Evolutionary conservation across 208 protist genomes (phyloP).

Genomic region (Acanthamoeba triangularis): DNA sequence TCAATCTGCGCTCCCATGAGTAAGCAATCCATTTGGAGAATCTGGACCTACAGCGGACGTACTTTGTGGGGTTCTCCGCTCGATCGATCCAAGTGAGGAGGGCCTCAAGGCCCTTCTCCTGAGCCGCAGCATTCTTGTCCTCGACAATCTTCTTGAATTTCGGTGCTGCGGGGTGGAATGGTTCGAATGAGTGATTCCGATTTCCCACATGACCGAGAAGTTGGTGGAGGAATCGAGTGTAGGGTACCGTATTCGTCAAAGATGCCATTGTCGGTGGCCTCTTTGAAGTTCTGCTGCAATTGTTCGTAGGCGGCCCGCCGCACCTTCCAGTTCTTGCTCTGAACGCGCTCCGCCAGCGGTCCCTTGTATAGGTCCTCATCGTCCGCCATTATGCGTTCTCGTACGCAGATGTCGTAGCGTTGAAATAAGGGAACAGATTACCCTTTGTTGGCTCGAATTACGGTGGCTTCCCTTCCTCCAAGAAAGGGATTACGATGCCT

Average conservation of each 20-base stretch:
- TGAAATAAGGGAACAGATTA: too few relatives aligned
- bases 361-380: conserved; percentile 61
- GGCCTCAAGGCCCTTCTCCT: conserved; percentile 76
- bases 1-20: neutral
- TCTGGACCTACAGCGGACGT: neutral
- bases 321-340: conserved; percentile 76
- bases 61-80: conserved; percentile 76
- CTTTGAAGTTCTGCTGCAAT: conserved; percentile 66
- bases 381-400: conserved; percentile 47
- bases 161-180: conserved; percentile 6
- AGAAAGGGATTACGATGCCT: conserved; percentile 51
- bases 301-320: conserved; percentile 65
- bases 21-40: too few relatives aligned
- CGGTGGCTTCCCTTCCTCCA: conserved; percentile 35
- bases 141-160: conserved; percentile 79
- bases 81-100: conserved; percentile 73
- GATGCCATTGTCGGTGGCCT: conserved; percentile 73
- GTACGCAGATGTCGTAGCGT: neutral
- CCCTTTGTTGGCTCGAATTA: neutral
- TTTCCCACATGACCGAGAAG: too few relatives aligned
- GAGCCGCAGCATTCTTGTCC: conserved; percentile 77
- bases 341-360: conserved; percentile 48
- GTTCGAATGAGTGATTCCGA: neutral
- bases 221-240: neutral
- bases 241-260: conserved; percentile 78